These are phyloP conservation scores for apple (Malus domestica) DNA, from an alignment of 306 rosid genomes.

Conservation along the genomic window DNA sequence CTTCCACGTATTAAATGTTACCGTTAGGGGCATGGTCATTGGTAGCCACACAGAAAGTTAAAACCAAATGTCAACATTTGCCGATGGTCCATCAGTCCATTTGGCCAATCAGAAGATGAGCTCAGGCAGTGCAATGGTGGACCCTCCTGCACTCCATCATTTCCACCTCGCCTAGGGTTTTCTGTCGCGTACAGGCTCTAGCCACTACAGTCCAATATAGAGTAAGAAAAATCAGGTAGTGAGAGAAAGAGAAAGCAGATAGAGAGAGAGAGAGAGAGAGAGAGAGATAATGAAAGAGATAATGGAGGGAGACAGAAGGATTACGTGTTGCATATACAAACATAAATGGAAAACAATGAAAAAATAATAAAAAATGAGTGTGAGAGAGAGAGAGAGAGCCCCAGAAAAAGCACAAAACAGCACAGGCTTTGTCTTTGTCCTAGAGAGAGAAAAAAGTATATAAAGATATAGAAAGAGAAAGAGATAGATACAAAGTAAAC, in stretches of 20 bases:
- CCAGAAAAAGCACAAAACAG: conserved; percentile 16
- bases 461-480: conserved; percentile 7
- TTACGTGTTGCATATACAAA: background rate
- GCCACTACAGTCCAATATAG: conserved; percentile 12
- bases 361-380: background rate
- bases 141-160: background rate
- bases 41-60: background rate
- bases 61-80: background rate
- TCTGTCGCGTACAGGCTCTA: background rate
- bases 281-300: background rate
- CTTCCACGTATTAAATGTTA: background rate
- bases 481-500: conserved; percentile 6
- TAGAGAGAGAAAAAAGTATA: conserved; percentile 21
- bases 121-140: background rate
- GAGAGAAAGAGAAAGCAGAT: conserved; percentile 2
- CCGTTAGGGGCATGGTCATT: background rate
- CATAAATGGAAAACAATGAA: background rate
- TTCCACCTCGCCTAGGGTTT: background rate
- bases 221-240: conserved; percentile 8
- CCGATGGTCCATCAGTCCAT: background rate
- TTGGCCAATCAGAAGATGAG: background rate
- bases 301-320: background rate
- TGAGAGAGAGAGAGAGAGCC: background rate
- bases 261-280: background rate
- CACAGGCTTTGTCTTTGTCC: conserved; percentile 30